Conservation (phyloP, 768 basidiomycete species). For the Tylopilus subfusipes region DNA sequence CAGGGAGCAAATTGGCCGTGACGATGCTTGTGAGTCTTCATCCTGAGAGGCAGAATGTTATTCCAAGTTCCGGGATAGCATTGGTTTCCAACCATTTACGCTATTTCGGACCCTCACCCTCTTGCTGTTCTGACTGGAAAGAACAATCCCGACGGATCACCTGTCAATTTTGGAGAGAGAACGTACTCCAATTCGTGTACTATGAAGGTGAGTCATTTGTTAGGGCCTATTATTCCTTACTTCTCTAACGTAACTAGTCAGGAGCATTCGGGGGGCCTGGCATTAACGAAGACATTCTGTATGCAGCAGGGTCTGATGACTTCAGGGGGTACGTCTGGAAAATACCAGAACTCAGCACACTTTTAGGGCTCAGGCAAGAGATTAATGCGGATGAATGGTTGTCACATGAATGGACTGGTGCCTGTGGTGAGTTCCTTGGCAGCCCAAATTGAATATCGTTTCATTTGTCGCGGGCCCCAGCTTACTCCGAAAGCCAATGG, state of each 20-base stretch:
- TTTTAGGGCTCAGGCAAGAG: slow-evolving; percentile 44
- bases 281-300: slow-evolving; percentile 53
- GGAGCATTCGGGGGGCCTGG: slow-evolving; percentile 70
- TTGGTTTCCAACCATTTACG: slow-evolving; percentile 68
- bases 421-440: slow-evolving; percentile 28
- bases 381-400: slow-evolving; percentile 48
- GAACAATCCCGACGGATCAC: slow-evolving; percentile 53
- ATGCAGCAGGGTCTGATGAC: slow-evolving; percentile 78
- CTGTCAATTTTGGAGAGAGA: slow-evolving; percentile 42
- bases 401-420: slow-evolving; percentile 26
- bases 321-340: slow-evolving; percentile 79
- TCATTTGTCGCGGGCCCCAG: slow-evolving; percentile 29
- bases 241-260: slow-evolving; percentile 43
- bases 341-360: slow-evolving; percentile 48
- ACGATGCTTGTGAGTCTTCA: slow-evolving; percentile 56
- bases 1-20: slow-evolving; percentile 62
- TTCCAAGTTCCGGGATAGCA: slow-evolving; percentile 40
- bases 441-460: slow-evolving; percentile 8
- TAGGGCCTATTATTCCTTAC: background rate
- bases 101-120: slow-evolving; percentile 62
- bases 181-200: slow-evolving; percentile 72
- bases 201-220: slow-evolving; percentile 56
- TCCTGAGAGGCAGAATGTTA: background rate
- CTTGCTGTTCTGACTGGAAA: slow-evolving; percentile 64
- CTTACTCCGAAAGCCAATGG: slow-evolving; percentile 41